These are phyloP conservation scores for Fistulinella cinereoalba DNA, from an alignment of 1,284 basidiomycete genomes.

Conservation along the genomic window DNA sequence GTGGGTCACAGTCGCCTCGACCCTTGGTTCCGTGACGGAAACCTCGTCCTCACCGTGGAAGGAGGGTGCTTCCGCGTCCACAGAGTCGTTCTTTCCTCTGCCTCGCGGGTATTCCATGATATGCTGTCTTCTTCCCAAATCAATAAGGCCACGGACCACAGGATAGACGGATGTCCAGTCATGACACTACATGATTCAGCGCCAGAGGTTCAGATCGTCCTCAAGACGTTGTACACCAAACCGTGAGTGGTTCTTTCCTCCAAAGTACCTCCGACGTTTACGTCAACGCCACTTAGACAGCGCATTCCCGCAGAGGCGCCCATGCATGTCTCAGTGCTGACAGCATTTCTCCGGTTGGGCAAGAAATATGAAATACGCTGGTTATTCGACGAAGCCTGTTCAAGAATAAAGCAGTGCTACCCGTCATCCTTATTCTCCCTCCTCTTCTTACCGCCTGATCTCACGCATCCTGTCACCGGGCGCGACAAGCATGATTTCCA, in stretches of 20 bases:
- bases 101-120: constrained; percentile 22
- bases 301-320: constrained; percentile 18
- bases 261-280: constrained; percentile 1
- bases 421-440: constrained; percentile 27
- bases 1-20: constrained; percentile 22
- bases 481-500: constrained; percentile 28
- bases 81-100: constrained; percentile 23
- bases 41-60: constrained; percentile 25
- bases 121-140: constrained; percentile 17
- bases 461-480: constrained; percentile 18
- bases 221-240: constrained; percentile 24
- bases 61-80: constrained; percentile 25
- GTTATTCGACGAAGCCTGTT: constrained; percentile 26
- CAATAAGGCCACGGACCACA: constrained; percentile 11
- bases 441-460: constrained; percentile 22
- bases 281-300: constrained; percentile 18
- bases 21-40: constrained; percentile 28
- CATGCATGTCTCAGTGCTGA: constrained; percentile 20
- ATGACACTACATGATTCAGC: constrained; percentile 20
- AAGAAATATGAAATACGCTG: constrained; percentile 28
- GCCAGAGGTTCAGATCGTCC: constrained; percentile 28
- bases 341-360: constrained; percentile 26
- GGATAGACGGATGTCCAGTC: constrained; percentile 27
- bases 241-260: constrained; percentile 19
- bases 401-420: constrained; percentile 23